A percentile compares a stretch with the other conserved stretches of the same genome.
Conservation (phyloP, 2,329 filamentous ascomycete species). For the Trichothecium roseum region DNA sequence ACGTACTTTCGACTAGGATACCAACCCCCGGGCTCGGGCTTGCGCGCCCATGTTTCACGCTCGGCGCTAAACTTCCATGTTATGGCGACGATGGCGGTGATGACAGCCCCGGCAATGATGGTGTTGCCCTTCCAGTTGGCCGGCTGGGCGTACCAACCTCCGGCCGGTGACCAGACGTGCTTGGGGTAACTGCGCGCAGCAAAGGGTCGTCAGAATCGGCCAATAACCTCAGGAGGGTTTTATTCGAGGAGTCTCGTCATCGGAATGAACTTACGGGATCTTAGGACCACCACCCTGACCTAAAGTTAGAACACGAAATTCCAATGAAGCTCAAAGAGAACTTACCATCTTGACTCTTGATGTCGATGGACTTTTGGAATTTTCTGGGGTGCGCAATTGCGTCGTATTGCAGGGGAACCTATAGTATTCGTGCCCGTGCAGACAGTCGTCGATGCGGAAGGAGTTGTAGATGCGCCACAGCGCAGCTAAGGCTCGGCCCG, state of each 20-base stretch:
- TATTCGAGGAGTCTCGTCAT: conserved; percentile 10
- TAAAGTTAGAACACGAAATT: conserved; percentile 25
- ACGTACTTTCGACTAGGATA: conserved; percentile 77
- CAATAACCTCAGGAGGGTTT: conserved; percentile 4
- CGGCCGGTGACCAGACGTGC: conserved; percentile 97
- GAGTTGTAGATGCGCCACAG: conserved; percentile 1
- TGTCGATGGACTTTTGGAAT: conserved; percentile 20
- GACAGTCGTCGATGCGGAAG: neutral
- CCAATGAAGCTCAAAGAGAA: neutral
- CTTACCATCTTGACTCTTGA: conserved; percentile 44
- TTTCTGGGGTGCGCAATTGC: conserved; percentile 18
- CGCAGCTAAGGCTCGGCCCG: conserved; percentile 10
- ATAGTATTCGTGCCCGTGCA: neutral
- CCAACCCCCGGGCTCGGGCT: conserved; percentile 68
- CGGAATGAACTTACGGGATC: conserved; percentile 37
- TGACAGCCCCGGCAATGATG: conserved; percentile 56
- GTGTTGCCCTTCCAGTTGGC: conserved; percentile 95
- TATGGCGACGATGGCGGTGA: conserved; percentile 57
- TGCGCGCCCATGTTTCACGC: conserved; percentile 60
- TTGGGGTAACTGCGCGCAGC: conserved; percentile 67
- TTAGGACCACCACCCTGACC: conserved; percentile 63
- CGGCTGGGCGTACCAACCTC: conserved; percentile 95
- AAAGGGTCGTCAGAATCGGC: neutral
- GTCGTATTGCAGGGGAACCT: conserved; percentile 5
- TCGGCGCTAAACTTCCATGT: conserved; percentile 66